phyloP scores from a whole-genome alignment of 2,329 filamentous ascomycete species.

The Alternaria longipes region DNA sequence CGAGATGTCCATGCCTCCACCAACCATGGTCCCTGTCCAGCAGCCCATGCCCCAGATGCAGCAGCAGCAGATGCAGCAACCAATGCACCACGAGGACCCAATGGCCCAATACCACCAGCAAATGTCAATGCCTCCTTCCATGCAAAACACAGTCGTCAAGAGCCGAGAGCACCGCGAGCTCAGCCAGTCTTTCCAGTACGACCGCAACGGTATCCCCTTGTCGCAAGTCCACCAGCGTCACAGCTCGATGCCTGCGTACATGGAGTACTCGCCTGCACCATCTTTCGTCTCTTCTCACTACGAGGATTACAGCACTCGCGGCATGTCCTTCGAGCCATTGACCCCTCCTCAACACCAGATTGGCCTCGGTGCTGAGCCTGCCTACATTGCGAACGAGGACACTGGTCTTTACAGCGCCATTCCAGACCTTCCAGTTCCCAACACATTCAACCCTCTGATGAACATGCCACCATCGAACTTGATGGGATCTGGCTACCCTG shows the following conservation, averaged over 20 bases:
- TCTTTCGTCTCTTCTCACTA: conserved; percentile 99
- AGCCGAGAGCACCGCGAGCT: conserved; percentile 85
- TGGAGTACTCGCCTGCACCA: conserved; percentile 97
- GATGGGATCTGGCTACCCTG: conserved; percentile 79
- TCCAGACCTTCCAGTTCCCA: conserved; percentile 81
- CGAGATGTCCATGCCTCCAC: conserved; percentile 90
- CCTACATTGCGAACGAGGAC: conserved; percentile 98
- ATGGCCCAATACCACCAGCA: conserved; percentile 77
- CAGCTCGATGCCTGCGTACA: conserved; percentile 97
- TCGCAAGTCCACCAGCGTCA: conserved; percentile 87
- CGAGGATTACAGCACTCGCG: conserved; percentile 96
- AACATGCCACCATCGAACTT: conserved; percentile 88
- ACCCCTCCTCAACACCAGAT: conserved; percentile 93
- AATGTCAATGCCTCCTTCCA: conserved; percentile 76
- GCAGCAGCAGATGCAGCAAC: conserved; percentile 54
- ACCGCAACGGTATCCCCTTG: conserved; percentile 88
- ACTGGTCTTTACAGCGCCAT: conserved; percentile 95
- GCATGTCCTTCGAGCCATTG: conserved; percentile 94
- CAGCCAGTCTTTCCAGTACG: conserved; percentile 78
- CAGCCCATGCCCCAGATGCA: conserved; percentile 52
- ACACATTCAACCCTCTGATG: conserved; percentile 86
- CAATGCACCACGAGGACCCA: conserved; percentile 70
- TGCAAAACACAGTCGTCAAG: conserved; percentile 80
- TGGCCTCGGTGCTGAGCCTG: conserved; percentile 83
- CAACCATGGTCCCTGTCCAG: conserved; percentile 74